phyloP scores from a whole-genome alignment of 371 early-diverging fungal genomes.

The Mortierella sp. region DNA sequence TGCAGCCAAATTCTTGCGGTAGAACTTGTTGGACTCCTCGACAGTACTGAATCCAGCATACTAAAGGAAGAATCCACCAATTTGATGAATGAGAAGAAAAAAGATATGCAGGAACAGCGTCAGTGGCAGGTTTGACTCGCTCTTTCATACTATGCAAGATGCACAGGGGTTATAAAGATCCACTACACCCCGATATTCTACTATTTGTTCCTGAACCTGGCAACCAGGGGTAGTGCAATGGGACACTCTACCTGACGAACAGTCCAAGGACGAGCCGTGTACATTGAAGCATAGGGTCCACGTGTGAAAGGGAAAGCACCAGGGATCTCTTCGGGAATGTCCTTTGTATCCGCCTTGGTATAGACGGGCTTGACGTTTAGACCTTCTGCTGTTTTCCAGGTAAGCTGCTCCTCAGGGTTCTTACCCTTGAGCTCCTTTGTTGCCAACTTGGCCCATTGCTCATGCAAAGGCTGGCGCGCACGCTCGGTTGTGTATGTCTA shows the following conservation, averaged over 20 bases:
- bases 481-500: slow-evolving; percentile 49
- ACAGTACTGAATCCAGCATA: slow-evolving; percentile 93
- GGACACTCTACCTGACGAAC: slow-evolving; percentile 69
- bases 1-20: slow-evolving; percentile 85
- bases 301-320: slow-evolving; percentile 87
- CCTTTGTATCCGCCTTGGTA: slow-evolving; percentile 73
- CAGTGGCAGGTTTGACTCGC: too few species aligned
- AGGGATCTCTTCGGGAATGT: slow-evolving; percentile 72
- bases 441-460: slow-evolving; percentile 78
- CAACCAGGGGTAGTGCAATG: too few species aligned
- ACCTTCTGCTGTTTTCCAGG: slow-evolving; percentile 88
- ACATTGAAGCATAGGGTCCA: slow-evolving; percentile 91
- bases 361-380: slow-evolving; percentile 87
- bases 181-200: too few species aligned
- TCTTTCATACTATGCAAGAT: too few species aligned
- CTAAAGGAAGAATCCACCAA: slow-evolving; percentile 32
- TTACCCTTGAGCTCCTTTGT: slow-evolving; percentile 88
- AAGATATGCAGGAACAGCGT: not conserved
- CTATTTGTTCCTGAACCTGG: too few species aligned
- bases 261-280: slow-evolving; percentile 88
- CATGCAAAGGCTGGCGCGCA: slow-evolving; percentile 55
- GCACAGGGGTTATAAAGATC: too few species aligned
- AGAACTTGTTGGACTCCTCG: slow-evolving; percentile 87
- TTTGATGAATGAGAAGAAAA: not conserved
- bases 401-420: slow-evolving; percentile 72